Base-by-base conservation (phyloP, 2,329 filamentous ascomycete genomes). In the Zarea fungicola region DNA sequence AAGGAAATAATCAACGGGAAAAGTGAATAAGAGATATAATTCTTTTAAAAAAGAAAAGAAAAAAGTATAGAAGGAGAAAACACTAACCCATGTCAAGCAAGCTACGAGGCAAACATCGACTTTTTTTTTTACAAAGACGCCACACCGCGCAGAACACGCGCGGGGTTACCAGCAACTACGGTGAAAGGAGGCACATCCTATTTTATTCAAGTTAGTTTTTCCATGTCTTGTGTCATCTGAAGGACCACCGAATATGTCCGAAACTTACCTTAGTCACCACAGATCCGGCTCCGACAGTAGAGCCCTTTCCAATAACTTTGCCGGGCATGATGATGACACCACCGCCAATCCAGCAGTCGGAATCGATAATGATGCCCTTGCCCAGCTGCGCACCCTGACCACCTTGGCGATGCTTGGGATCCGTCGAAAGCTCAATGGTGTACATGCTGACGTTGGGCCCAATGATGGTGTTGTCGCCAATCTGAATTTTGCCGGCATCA, bases 371-470 rank as follows among this genome's bases (percentile, higher is more conserved):
- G 48, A 97, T 85, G 16, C 77, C 73, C 26, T 81, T 80, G 13
- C 87, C 90, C 50, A 83, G 68, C 60, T 87, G 84, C 6, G 80
- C 78, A 28, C 86, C 88, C 55, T 83, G 81, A 40, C 82, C 85
- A 6, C 89, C 91, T 58, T 86, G 81, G 19, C 89, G 78, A 54
- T 80, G 77, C 63, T 85, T 82, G 23, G 85, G 81, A 62, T 95
- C 89, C 13, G 84, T 82, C 35, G 83, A 82, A 42, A 86, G 75
- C 35, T 82, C 85, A 28, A 84, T 81, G 14, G 87, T 90, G 61
- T 89, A 87, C 56, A 97, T 87, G 55, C 83, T 92, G 50, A 96
- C 92, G 57, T 91, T 89, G 1, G 89, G 87, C 3, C 89, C 89
- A 55, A 91, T 84, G 62, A 85, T 78, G 44, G 81, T 83, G 51